Base-by-base conservation (phyloP, 495 filamentous ascomycete genomes). In the Pseudoneurospora amorphoporcata region DNA sequence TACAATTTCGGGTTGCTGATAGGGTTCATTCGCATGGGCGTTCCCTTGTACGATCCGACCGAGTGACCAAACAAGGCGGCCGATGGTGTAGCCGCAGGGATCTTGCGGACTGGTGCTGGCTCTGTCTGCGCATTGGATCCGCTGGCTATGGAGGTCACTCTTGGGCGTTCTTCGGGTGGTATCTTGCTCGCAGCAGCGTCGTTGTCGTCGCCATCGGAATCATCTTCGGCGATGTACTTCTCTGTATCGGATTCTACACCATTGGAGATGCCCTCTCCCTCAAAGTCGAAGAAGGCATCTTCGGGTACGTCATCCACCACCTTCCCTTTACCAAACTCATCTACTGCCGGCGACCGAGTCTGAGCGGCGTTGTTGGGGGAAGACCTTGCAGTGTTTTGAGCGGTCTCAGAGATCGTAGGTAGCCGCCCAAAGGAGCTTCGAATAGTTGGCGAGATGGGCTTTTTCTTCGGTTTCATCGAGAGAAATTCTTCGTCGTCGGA, bases 11-110 rank as follows among this genome's bases (percentile, higher is more conserved):
- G 77, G 69, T 85, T 78, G 39, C 76, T 83, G 69, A 84, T 79
- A 1, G 84, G 78, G 29, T 68, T 73, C 17, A 79, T 73, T 23
- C 40, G 70, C 42, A 81, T 41, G 6, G 82, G 61, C 29, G 76
- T 77, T 19, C 84, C 84, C 38, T 80, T 82, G 72, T 84, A 86
- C 23, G 84, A 86, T 17, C 84, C 84, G 4, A 81, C 69, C 19
- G 76, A 79, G n/a, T 76, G 74, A 17, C 72, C 37, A 38, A 80
- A 80, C 32, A 81, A 68, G 14, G 53, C 79, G 1, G 78, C 68
- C 23, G 79, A 77, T 9, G 78, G 76, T 2, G 78, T 77, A 6
- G 74, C 61, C 29, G 74, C 70, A 10, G 77, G 77, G 10, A 75
- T 45, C 40, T 71, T 39, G 16, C 38, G 69, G 23, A 23, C 43